phyloP scores from a whole-genome alignment of 257 asterid genomes.

The Nemophila menziesii region DNA sequence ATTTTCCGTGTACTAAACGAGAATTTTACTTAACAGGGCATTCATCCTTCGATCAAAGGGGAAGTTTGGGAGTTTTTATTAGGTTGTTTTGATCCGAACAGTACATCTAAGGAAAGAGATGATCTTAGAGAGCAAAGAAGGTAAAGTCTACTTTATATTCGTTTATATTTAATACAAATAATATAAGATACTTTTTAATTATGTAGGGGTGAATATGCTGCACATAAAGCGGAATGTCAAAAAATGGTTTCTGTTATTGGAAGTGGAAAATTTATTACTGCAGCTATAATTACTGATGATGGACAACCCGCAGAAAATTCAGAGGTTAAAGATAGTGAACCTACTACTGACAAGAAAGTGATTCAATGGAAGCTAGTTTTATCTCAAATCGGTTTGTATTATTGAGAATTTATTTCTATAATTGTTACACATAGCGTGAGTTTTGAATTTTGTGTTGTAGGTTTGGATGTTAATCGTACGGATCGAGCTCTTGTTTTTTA shows the following conservation, averaged over 20 bases:
- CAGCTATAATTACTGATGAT: constrained; percentile 50
- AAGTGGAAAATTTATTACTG: constrained; percentile 65
- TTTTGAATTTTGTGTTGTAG: constrained; percentile 19
- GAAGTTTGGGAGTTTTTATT: constrained; percentile 90
- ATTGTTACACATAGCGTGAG: not conserved
- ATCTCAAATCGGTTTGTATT: constrained; percentile 76
- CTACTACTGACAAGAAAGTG: constrained; percentile 39
- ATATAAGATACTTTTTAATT: not conserved
- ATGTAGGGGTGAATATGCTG: constrained; percentile 64
- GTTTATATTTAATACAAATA: not conserved
- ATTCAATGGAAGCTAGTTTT: constrained; percentile 66
- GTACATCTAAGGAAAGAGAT: constrained; percentile 61
- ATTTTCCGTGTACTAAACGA: too few species aligned
- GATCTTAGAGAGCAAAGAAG: constrained; percentile 58
- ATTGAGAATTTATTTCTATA: constrained; percentile 12
- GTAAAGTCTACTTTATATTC: constrained; percentile 27
- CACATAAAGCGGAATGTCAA: constrained; percentile 68
- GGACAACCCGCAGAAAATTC: constrained; percentile 36
- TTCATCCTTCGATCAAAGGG: constrained; percentile 91
- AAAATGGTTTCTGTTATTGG: constrained; percentile 62
- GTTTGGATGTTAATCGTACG: constrained; percentile 88
- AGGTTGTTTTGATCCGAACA: constrained; percentile 90
- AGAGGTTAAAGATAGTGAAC: constrained; percentile 9
- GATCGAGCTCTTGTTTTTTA: constrained; percentile 72
- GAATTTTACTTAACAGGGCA: too few species aligned